Base-by-base conservation (phyloP, 345 rosid genomes). In the Gynandropsis gynandra region DNA sequence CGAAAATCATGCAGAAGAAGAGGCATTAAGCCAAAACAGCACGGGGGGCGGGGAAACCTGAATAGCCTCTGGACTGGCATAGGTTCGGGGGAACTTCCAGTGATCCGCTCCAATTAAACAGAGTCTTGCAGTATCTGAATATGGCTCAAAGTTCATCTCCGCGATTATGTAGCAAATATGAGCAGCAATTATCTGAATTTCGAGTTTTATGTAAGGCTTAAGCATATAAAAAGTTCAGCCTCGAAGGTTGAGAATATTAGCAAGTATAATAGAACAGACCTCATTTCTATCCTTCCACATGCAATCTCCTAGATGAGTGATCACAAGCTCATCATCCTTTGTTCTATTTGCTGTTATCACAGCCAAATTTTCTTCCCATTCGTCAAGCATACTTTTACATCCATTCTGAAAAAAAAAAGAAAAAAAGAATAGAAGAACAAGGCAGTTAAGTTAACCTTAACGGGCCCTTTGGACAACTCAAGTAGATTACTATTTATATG, bases 291-390 rank as follows among this genome's bases (percentile, higher is more conserved):
- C 95, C 78, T 73, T 85, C 95, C 87, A 85, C 21, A 85, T 54
- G 74, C 87, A 78, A 76, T 85, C 95, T 31, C 95, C 95, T 9
- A 85, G 87, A 58, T 85, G 95, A 17, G 76, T 66, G 34, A 85
- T 71, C 54, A 85, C 95, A 61, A 81, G 85, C 59, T 81, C 95
- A 24, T 85, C 95, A 72, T 73, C 87, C 59, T 85, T 85, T 50
- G 90, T 85, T 69, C 95, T 82, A 63, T 85, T 85, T 54, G 87
- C 95, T 62, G 95, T 66, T 60, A 85, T 82, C 16, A 80, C 79
- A 43, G 95, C 89, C 72, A 85, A 74, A 73, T 85, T 85, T 61
- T 85, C 85, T 62, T 82, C 95, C 95, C 95, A 85, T 21, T 76
- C 85, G 47, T 85, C 83, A 61, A 85, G 95, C 90, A 85, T 82